Conservation (phyloP, 495 filamentous ascomycete species). For the Aspergillus sclerotiicarbonarius region DNA sequence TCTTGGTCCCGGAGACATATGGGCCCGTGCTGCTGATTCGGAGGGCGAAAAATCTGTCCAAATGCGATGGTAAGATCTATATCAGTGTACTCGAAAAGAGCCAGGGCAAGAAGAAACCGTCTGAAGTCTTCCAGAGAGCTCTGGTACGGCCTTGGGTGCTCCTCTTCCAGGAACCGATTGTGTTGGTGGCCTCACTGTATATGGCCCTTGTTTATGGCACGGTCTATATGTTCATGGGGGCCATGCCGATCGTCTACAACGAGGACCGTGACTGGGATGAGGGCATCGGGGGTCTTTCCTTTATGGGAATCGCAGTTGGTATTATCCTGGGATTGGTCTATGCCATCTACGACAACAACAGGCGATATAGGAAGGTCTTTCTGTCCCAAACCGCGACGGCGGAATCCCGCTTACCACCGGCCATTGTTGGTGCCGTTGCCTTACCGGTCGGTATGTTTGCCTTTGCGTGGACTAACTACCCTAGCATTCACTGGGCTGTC, state of each 20-base stretch:
- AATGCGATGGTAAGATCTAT: slow-evolving; percentile 39
- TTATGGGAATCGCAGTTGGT: slow-evolving; percentile 7
- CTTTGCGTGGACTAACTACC: background rate
- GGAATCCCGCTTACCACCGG: background rate
- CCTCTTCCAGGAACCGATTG: slow-evolving; percentile 44
- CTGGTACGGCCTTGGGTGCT: slow-evolving; percentile 21
- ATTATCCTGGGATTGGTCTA: slow-evolving; percentile 32
- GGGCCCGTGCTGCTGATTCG: slow-evolving; percentile 50
- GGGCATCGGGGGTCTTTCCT: slow-evolving; percentile 1
- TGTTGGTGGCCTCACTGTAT: slow-evolving; percentile 54
- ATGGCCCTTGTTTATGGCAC: slow-evolving; percentile 61
- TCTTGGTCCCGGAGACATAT: slow-evolving; percentile 57
- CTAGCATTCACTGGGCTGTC: background rate
- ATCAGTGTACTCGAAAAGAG: slow-evolving; percentile 41
- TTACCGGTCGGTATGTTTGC: background rate
- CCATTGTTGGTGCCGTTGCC: background rate
- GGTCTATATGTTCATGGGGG: slow-evolving; percentile 66
- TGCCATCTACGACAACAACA: background rate
- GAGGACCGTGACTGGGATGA: slow-evolving; percentile 40
- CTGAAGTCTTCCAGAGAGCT: slow-evolving; percentile 40
- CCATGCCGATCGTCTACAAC: slow-evolving; percentile 55
- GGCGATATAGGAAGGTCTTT: background rate
- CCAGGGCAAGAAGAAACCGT: slow-evolving; percentile 15
- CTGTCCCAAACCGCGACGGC: background rate
- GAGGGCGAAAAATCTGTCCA: slow-evolving; percentile 44